A percentile compares a stretch with the other conserved stretches of the same genome.
phyloP scores from a whole-genome alignment of 139 green algal genomes.

The Eudorina sp. region DNA sequence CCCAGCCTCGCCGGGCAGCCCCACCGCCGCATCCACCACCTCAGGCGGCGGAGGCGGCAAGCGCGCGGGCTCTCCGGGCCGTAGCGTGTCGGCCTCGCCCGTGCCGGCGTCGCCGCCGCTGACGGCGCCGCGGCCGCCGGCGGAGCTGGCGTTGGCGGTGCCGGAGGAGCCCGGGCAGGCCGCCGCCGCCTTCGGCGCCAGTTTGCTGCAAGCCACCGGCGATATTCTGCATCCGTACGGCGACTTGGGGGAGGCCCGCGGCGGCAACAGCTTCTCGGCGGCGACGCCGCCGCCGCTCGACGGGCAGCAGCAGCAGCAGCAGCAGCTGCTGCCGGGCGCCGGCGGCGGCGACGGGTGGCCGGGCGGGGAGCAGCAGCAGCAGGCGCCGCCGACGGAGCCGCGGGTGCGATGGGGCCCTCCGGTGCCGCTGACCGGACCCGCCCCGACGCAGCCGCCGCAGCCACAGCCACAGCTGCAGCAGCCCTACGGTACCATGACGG shows the following conservation, averaged over 20 bases:
- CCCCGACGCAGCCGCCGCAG: too few species aligned
- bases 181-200: not conserved
- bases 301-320: not conserved
- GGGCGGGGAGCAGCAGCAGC: not conserved
- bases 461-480: too few species aligned
- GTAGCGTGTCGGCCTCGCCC: not conserved
- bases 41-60: not conserved
- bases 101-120: not conserved
- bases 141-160: not conserved
- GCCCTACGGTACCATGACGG: not conserved
- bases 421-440: not conserved
- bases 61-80: not conserved
- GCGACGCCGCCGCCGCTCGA: not conserved
- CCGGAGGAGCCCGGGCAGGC: not conserved
- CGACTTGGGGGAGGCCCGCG: not conserved
- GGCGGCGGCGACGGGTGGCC: not conserved
- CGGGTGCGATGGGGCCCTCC: not conserved
- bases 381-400: not conserved
- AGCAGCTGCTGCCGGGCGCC: not conserved
- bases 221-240: constrained; percentile 34
- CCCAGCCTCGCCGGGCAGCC: not conserved
- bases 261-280: not conserved
- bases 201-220: not conserved
- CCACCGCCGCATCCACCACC: not conserved
- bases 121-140: not conserved